Evolutionary conservation across 495 filamentous ascomycete genomes (phyloP).

Genomic region (Annulohypoxylon nitens): DNA sequence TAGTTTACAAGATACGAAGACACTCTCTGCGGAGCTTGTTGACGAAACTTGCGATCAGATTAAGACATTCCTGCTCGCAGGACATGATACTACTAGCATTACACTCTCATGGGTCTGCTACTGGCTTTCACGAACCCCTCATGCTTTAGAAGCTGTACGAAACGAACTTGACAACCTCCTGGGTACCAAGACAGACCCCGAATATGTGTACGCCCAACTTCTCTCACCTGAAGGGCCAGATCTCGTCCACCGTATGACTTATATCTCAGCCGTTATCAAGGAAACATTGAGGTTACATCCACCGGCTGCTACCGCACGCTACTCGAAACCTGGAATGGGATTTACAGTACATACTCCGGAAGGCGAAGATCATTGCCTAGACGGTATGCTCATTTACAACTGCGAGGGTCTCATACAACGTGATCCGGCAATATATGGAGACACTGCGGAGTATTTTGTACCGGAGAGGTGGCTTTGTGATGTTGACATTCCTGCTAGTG

Average conservation of each 20-base stretch:
- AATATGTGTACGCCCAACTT: conserved; percentile 39
- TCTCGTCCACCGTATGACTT: conserved; percentile 45
- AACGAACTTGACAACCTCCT: conserved; percentile 63
- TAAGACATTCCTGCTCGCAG: conserved; percentile 63
- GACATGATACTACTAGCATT: conserved; percentile 62
- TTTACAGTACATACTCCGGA: background rate
- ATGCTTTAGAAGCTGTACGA: conserved; percentile 53
- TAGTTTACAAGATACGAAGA: conserved; percentile 47
- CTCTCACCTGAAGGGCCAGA: conserved; percentile 54
- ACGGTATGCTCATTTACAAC: conserved; percentile 6
- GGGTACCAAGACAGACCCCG: conserved; percentile 46
- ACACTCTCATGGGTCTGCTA: conserved; percentile 56
- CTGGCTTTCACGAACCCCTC: conserved; percentile 60
- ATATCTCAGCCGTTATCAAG: background rate
- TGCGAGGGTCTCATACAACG: background rate
- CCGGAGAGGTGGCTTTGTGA: conserved; percentile 45
- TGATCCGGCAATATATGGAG: background rate
- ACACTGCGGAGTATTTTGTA: background rate
- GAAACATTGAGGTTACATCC: background rate
- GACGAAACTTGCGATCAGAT: conserved; percentile 51
- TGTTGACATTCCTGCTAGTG: conserved; percentile 48
- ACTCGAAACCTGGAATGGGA: background rate
- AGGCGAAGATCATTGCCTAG: background rate
- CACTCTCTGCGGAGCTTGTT: conserved; percentile 43
- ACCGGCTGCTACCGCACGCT: background rate